Percentiles rank a stretch among this genome's conserved stretches.
Conservation (phyloP, 2,329 filamentous ascomycete species). For the Cytospora schulzeri region DNA sequence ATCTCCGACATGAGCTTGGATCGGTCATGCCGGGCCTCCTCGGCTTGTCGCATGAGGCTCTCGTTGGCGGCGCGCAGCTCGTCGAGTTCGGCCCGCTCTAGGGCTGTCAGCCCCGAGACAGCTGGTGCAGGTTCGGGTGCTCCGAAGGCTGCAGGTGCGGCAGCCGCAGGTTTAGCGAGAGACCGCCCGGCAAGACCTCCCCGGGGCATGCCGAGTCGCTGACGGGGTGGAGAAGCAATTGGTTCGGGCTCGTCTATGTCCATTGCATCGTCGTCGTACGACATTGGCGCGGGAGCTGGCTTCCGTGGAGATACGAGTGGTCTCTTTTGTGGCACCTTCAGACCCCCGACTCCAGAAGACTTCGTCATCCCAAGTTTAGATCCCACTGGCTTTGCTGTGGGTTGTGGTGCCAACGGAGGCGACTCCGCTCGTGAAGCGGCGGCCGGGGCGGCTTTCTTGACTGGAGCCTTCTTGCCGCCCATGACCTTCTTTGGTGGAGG, state of each 20-base stretch:
- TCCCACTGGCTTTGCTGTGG: constrained; percentile 54
- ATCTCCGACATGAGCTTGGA: constrained; percentile 83
- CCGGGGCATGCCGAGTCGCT: constrained; percentile 68
- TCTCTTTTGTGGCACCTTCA: constrained; percentile 64
- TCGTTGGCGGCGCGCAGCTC: constrained; percentile 86
- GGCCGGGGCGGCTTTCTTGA: constrained; percentile 48
- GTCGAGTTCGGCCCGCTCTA: constrained; percentile 91
- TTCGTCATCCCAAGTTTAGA: constrained; percentile 61
- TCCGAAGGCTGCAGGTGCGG: constrained; percentile 48
- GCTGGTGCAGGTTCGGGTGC: constrained; percentile 60
- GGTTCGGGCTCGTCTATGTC: constrained; percentile 53
- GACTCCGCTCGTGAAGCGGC: constrained; percentile 45
- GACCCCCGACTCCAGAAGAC: constrained; percentile 52
- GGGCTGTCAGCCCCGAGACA: constrained; percentile 65
- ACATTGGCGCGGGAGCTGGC: constrained; percentile 49
- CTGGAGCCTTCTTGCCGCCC: constrained; percentile 53
- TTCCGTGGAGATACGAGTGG: constrained; percentile 59
- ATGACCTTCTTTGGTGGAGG: constrained; percentile 51
- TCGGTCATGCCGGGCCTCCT: constrained; percentile 81
- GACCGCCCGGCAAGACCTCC: constrained; percentile 86
- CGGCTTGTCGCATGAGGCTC: constrained; percentile 70
- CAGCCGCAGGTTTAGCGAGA: constrained; percentile 70
- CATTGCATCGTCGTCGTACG: constrained; percentile 45
- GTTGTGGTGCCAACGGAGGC: constrained; percentile 59
- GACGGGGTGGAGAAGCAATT: constrained; percentile 46